These are phyloP conservation scores for Podaxis carcinomalis DNA, from an alignment of 768 basidiomycete species.

Conservation along the genomic window DNA sequence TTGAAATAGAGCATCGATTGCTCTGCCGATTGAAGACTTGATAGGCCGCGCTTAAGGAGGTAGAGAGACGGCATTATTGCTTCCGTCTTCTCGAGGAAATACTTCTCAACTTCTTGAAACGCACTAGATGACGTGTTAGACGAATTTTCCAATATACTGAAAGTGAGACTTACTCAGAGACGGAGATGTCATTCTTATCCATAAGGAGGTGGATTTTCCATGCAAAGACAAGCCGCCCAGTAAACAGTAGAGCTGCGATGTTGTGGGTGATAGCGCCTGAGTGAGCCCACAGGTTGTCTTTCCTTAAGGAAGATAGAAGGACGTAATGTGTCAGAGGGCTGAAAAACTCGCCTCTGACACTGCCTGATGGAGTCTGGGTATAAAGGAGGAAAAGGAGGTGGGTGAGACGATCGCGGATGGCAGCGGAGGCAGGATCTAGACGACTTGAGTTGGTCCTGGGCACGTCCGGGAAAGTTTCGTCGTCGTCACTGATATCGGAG, in stretches of 20 bases:
- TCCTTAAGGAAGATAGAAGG: conserved; percentile 3
- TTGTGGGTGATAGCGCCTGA: conserved; percentile 12
- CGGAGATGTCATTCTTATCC: too few relatives aligned
- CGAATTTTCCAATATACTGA: too few relatives aligned
- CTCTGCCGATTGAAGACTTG: conserved; percentile 12
- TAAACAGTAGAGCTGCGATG: conserved; percentile 10
- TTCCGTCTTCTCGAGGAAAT: not conserved
- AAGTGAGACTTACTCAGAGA: too few relatives aligned
- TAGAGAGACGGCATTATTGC: conserved; percentile 13
- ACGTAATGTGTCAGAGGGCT: conserved; percentile 1
- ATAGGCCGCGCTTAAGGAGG: conserved; percentile 11
- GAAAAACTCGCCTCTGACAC: not conserved
- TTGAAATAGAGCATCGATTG: conserved; percentile 4
- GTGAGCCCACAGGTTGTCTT: conserved; percentile 1
- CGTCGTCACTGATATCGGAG: not conserved
- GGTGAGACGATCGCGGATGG: not conserved
- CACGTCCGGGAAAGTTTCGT: not conserved
- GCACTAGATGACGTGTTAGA: not conserved
- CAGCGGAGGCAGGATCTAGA: not conserved
- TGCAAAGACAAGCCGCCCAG: conserved; percentile 9
- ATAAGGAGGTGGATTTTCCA: not conserved
- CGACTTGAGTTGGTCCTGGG: not conserved
- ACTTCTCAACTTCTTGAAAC: not conserved
- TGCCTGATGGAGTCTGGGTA: not conserved
- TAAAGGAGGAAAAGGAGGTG: not conserved